Evolutionary conservation across 768 basidiomycete genomes (phyloP).

Genomic region (Tricholoma matsutake): DNA sequence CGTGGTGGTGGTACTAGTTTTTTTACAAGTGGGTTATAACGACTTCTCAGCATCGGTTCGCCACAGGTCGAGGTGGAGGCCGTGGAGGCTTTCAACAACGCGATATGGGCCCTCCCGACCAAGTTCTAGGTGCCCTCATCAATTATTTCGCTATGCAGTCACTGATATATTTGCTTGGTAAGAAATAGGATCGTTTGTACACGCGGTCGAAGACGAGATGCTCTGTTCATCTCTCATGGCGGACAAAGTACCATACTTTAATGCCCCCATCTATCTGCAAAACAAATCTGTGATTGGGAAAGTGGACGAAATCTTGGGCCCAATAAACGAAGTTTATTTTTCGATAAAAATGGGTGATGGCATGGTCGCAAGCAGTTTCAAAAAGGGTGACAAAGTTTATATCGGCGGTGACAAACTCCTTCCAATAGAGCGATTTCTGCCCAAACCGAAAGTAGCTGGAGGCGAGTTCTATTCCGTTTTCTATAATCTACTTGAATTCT

Average conservation of each 20-base stretch:
- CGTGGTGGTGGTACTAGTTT: slow-evolving; percentile 46
- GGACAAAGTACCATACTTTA: slow-evolving; percentile 98
- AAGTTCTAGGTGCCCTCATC: slow-evolving; percentile 57
- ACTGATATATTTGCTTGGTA: slow-evolving; percentile 11
- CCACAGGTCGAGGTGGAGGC: slow-evolving; percentile 55
- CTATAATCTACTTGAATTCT: neutral
- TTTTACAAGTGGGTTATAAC: neutral
- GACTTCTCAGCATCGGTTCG: slow-evolving; percentile 23
- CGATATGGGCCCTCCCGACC: slow-evolving; percentile 76
- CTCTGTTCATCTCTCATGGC: slow-evolving; percentile 81
- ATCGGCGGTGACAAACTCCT: slow-evolving; percentile 97
- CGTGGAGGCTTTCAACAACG: slow-evolving; percentile 70
- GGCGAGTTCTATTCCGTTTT: slow-evolving; percentile 35
- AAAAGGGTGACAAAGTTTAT: slow-evolving; percentile 97
- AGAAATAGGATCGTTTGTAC: slow-evolving; percentile 93
- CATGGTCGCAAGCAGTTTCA: slow-evolving; percentile 93
- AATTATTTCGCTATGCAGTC: neutral
- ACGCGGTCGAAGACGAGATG: slow-evolving; percentile 99
- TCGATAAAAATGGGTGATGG: slow-evolving; percentile 97
- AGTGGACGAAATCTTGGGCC: slow-evolving; percentile 98
- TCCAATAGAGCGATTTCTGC: slow-evolving; percentile 94
- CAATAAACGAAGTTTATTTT: slow-evolving; percentile 98
- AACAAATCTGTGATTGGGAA: slow-evolving; percentile 96
- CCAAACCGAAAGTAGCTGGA: slow-evolving; percentile 86
- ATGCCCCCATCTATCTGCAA: slow-evolving; percentile 95